Evolutionary conservation across 306 rosid species (phyloP).

Genomic region (Lathyrus sativus): DNA sequence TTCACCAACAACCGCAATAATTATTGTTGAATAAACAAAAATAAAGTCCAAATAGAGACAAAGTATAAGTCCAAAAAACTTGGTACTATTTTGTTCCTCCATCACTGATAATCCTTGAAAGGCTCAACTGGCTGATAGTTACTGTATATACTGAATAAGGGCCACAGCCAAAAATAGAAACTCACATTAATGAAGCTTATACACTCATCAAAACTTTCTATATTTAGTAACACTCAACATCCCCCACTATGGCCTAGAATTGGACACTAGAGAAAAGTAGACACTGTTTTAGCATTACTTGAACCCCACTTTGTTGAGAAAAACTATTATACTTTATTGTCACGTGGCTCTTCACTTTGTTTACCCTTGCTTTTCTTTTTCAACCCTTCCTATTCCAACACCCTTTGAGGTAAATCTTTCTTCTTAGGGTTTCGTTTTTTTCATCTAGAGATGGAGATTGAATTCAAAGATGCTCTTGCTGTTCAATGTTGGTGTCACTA

Average conservation of each 20-base stretch:
- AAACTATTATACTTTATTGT: conserved; percentile 8
- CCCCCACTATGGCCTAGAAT: conserved; percentile 28
- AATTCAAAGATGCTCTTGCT: no score
- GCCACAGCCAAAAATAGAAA: conserved; percentile 32
- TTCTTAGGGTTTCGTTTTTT: neutral
- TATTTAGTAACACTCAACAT: conserved; percentile 31
- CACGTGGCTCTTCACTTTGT: neutral
- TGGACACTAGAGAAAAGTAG: conserved; percentile 30
- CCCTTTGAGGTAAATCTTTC: conserved; percentile 13
- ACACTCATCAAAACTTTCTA: conserved; percentile 38
- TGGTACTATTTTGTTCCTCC: conserved; percentile 29
- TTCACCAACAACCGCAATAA: no score
- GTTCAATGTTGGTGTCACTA: neutral
- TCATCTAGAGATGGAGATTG: neutral
- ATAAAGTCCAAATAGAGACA: conserved; percentile 14
- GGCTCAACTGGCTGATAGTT: conserved; percentile 19
- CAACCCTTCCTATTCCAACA: conserved; percentile 15
- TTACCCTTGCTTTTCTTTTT: conserved; percentile 10
- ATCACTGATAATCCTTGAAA: conserved; percentile 18
- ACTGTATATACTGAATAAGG: conserved; percentile 14
- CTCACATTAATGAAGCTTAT: conserved; percentile 23
- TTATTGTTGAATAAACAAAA: neutral
- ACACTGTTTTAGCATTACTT: conserved; percentile 12
- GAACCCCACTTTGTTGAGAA: conserved; percentile 17
- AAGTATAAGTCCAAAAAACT: conserved; percentile 21